A percentile compares a stretch with the other conserved stretches of the same genome.
phyloP scores from a whole-genome alignment of 2,329 filamentous ascomycete species.

The Fusarium globosum region DNA sequence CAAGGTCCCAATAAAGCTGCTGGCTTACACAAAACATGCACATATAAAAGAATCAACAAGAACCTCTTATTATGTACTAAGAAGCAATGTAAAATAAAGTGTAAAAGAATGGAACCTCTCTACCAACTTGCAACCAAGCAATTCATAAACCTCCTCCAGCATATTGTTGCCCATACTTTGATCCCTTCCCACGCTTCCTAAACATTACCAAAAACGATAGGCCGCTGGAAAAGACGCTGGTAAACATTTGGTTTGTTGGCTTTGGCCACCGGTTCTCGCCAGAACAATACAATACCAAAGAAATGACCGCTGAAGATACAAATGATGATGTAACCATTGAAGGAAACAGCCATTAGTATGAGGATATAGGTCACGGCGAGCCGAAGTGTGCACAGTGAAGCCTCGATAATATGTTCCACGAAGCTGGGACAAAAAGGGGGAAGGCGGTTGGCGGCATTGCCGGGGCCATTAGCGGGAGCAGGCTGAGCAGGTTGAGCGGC shows the following conservation, averaged over 20 bases:
- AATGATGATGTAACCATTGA: conserved; percentile 80
- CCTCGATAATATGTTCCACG: conserved; percentile 75
- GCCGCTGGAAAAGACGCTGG: conserved; percentile 51
- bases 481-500: neutral
- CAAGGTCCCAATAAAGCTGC: too few relatives aligned
- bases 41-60: neutral
- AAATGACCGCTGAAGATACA: conserved; percentile 83
- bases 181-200: conserved; percentile 14
- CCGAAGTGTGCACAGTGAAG: conserved; percentile 74
- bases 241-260: conserved; percentile 50
- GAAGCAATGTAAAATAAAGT: neutral
- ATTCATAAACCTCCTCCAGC: neutral
- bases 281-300: conserved; percentile 58
- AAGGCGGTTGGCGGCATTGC: neutral
- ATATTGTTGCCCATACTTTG: neutral
- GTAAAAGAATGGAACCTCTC: neutral
- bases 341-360: conserved; percentile 71
- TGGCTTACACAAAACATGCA: neutral
- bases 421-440: conserved; percentile 59
- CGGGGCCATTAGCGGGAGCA: too few relatives aligned
- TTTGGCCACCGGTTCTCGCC: conserved; percentile 66
- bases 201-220: conserved; percentile 55
- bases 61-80: neutral
- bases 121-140: neutral
- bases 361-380: conserved; percentile 83